Evolutionary conservation across 306 rosid genomes (phyloP), one percentile per base, ranked within the genome.

Genomic region (Cucumis cinereus): DNA sequence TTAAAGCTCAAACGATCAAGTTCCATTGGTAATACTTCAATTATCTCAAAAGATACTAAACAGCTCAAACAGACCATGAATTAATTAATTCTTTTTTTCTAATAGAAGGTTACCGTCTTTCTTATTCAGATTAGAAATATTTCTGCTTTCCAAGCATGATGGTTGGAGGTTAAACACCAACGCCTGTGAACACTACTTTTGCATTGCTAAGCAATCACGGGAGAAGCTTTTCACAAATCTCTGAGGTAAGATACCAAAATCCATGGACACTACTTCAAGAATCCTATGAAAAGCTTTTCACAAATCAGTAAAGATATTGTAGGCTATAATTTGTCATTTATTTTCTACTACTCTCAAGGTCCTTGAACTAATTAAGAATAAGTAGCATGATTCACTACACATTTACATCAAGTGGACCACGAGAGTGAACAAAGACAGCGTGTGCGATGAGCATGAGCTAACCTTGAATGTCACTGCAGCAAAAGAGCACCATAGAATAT

Each of bases 401-500:
- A 40, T 10, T 64, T 38, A 38, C 7, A 40, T 66, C 33, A 40
- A 66, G 10, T 52, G 36, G 19, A 35, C 12, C 17, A 2, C 9
- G n/a, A 17, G 43, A 53, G 36, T 54, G 52, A 74, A 76, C 74
- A 24, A 62, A 35, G 50, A 72, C 68, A 82, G 63, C 77, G 22
- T 73, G 73, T 62, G 67, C 55, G 75, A 24, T 71, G 45, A 36
- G 49, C 26, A 30, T 19, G 43, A 49, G 41, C 82, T 75, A 78
- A 94, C 99, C 95, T 72, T 77, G 86, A 82, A 79, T 79, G 61
- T 78, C 79, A 83, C 76, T 82, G 77, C 84, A 73, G 82, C 82
- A 84, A 80, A 89, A 82, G 10, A 79, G 90, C 70, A 92, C 93
- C 93, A 92, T 83, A 60, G 95, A 89, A 80, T 90, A 92, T 82